Conservation (phyloP, 192 early-diverging fungal species). For the Geosiphon pyriformis region DNA sequence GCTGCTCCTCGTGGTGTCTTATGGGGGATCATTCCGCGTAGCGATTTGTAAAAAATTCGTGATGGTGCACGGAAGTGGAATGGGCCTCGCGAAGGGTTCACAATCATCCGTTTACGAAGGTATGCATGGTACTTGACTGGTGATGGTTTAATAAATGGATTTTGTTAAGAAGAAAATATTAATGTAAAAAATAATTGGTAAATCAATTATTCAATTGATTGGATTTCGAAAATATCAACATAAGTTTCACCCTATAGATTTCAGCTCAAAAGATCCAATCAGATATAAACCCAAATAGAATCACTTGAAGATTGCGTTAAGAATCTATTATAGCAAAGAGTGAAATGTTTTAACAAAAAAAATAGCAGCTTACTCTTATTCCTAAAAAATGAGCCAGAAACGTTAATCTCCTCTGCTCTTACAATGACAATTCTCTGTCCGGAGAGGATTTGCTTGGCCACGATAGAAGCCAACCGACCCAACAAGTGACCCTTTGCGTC, state of each 20-base stretch:
- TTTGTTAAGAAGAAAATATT: too few relatives aligned
- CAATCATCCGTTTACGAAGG: conserved; percentile 94
- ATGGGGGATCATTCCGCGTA: conserved; percentile 99
- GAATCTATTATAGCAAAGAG: background rate
- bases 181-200: too few relatives aligned
- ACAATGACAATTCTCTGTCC: conserved; percentile 97
- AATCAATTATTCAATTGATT: too few relatives aligned
- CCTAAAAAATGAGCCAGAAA: conserved; percentile 96
- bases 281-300: conserved; percentile 24
- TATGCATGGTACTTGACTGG: conserved; percentile 91
- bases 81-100: conserved; percentile 93
- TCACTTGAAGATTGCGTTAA: background rate
- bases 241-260: too few relatives aligned
- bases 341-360: too few relatives aligned
- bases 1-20: conserved; percentile 97
- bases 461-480: conserved; percentile 94
- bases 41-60: conserved; percentile 92
- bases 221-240: too few relatives aligned
- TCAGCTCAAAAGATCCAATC: too few relatives aligned
- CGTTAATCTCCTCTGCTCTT: conserved; percentile 98
- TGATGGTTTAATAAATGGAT: background rate
- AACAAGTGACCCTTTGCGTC: conserved; percentile 99
- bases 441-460: conserved; percentile 97
- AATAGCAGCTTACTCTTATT: conserved; percentile 97
- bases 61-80: conserved; percentile 99